A percentile compares a stretch with the other conserved stretches of the same genome.
Evolutionary conservation across 192 early-diverging fungal genomes (phyloP).

Genomic region (Gorgonomyces haynaldii): DNA sequence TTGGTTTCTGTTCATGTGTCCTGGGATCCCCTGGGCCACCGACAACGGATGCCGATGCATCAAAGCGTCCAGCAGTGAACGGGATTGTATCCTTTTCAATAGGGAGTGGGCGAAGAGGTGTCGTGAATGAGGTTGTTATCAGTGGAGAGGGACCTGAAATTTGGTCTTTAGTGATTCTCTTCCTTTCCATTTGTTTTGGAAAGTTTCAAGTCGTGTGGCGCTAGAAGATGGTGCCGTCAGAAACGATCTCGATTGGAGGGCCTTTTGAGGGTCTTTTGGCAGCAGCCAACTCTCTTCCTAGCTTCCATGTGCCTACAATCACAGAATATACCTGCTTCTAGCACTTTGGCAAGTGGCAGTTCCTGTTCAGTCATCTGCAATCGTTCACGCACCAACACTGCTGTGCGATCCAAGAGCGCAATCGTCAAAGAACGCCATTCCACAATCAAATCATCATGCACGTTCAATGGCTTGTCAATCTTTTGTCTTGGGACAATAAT

Average conservation of each 20-base stretch:
- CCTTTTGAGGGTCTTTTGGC: slow-evolving; percentile 64
- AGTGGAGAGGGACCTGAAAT: slow-evolving; percentile 21
- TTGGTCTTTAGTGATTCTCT: slow-evolving; percentile 13
- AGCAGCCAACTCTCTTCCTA: slow-evolving; percentile 77
- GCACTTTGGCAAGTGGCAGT: slow-evolving; percentile 72
- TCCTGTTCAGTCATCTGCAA: slow-evolving; percentile 36
- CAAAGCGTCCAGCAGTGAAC: slow-evolving; percentile 8
- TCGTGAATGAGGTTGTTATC: slow-evolving; percentile 2
- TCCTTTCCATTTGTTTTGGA: not conserved
- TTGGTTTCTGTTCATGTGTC: slow-evolving; percentile 11
- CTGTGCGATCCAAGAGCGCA: slow-evolving; percentile 62
- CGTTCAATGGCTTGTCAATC: slow-evolving; percentile 63
- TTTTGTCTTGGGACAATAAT: slow-evolving; percentile 16
- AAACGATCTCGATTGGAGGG: slow-evolving; percentile 82
- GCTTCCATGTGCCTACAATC: slow-evolving; percentile 77
- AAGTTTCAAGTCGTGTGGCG: no score
- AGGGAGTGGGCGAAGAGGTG: not conserved
- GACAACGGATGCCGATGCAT: slow-evolving; percentile 11
- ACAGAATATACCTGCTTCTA: slow-evolving; percentile 52
- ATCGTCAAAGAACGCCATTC: slow-evolving; percentile 94
- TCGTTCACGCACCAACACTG: slow-evolving; percentile 43
- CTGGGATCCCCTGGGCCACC: slow-evolving; percentile 24
- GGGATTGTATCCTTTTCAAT: slow-evolving; percentile 8
- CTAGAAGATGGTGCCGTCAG: slow-evolving; percentile 78
- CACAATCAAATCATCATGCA: slow-evolving; percentile 68